A percentile compares a stretch with the other conserved stretches of the same genome.
Evolutionary conservation across 768 basidiomycete genomes (phyloP).

Genomic region (Mycena polygramma): DNA sequence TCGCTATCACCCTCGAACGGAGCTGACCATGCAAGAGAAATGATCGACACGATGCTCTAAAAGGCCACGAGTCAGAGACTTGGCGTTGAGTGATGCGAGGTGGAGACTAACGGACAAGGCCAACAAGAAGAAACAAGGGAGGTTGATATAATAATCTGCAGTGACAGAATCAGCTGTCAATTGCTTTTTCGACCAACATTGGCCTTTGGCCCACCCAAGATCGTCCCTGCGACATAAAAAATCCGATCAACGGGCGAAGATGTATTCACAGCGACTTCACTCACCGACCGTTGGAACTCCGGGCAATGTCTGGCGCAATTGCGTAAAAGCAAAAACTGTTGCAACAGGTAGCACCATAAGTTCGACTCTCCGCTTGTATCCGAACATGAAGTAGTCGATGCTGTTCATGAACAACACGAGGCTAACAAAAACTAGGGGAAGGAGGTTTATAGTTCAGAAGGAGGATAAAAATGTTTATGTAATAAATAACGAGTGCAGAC

Average conservation of each 20-base stretch:
- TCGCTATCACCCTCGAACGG: too few relatives aligned
- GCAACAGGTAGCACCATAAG: not conserved
- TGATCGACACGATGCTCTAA: too few relatives aligned
- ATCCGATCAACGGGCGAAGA: not conserved
- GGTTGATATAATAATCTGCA: conserved; percentile 8
- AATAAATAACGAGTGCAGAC: not conserved
- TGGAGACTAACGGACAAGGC: not conserved
- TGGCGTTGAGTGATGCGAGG: too few relatives aligned
- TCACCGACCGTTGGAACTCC: not conserved
- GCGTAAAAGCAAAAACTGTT: not conserved
- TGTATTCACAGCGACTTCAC: not conserved
- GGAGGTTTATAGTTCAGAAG: too few relatives aligned
- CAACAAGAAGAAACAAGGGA: conserved; percentile 10
- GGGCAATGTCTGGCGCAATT: conserved; percentile 7
- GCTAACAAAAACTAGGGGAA: not conserved
- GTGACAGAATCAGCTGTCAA: too few relatives aligned
- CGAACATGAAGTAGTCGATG: not conserved
- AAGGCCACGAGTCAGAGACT: too few relatives aligned
- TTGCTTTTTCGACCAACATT: too few relatives aligned
- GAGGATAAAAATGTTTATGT: too few relatives aligned
- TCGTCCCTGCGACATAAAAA: not conserved
- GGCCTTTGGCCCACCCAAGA: not conserved
- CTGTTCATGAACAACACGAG: not conserved
- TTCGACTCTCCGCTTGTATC: not conserved
- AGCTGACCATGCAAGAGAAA: too few relatives aligned